A percentile compares a stretch with the other conserved stretches of the same genome.
Conservation (phyloP, 2,329 filamentous ascomycete species). For the Beauveria rudraprayagi region DNA sequence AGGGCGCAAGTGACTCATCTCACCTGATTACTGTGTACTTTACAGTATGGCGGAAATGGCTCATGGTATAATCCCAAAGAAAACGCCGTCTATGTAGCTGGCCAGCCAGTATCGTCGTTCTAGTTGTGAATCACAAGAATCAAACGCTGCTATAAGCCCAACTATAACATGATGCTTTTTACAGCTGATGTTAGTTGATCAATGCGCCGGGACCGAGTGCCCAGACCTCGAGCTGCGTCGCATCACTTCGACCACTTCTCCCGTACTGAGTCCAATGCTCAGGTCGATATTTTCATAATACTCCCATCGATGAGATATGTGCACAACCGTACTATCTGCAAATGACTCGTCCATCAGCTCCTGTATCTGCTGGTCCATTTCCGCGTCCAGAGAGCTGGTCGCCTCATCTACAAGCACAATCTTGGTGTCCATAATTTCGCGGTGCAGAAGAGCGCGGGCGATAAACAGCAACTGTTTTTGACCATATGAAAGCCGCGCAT, state of each 20-base stretch:
- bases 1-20: too few species aligned
- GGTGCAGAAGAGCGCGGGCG: slow-evolving; percentile 15
- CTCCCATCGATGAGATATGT: slow-evolving; percentile 13
- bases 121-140: neutral
- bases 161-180: neutral
- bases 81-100: neutral
- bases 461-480: slow-evolving; percentile 16
- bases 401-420: slow-evolving; percentile 17
- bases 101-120: neutral
- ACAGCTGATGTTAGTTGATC: neutral
- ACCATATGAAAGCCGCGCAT: slow-evolving; percentile 12
- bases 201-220: neutral
- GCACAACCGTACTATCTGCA: slow-evolving; percentile 13
- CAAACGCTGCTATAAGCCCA: neutral
- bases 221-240: neutral
- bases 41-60: too few species aligned
- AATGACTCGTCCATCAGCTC: slow-evolving; percentile 13
- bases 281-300: slow-evolving; percentile 4
- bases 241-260: neutral
- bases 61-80: neutral
- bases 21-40: too few species aligned
- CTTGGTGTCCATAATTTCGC: slow-evolving; percentile 11
- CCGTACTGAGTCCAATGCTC: neutral
- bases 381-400: slow-evolving; percentile 15
- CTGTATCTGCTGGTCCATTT: slow-evolving; percentile 13